phyloP scores from a whole-genome alignment of 2,329 filamentous ascomycete genomes.

The Paracoccidioides brasiliensis region DNA sequence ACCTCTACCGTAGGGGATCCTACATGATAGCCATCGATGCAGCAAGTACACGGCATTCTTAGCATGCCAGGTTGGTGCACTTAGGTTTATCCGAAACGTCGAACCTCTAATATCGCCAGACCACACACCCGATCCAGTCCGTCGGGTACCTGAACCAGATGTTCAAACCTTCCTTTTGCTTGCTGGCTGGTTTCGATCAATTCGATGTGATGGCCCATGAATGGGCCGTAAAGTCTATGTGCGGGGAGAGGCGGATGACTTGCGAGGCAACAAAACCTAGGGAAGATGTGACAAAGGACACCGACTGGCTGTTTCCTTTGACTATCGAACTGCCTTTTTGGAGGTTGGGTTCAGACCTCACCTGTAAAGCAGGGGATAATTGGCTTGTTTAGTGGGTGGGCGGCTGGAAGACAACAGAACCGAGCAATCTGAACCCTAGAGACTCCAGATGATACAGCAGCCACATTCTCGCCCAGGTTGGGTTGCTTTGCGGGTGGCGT shows the following conservation, averaged over 20 bases:
- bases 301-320: background rate
- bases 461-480: too few relatives aligned
- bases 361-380: background rate
- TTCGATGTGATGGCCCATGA: background rate
- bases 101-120: background rate
- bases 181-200: background rate
- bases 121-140: background rate
- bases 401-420: too few relatives aligned
- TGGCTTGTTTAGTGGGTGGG: background rate
- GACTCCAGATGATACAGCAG: too few relatives aligned
- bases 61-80: too few relatives aligned
- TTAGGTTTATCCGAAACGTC: background rate
- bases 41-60: too few relatives aligned
- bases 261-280: background rate
- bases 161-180: background rate
- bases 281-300: background rate
- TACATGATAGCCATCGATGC: too few relatives aligned
- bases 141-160: background rate
- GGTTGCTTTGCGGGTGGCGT: too few relatives aligned
- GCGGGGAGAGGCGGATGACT: constrained; percentile 1
- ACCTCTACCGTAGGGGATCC: too few relatives aligned
- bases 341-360: background rate
- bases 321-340: background rate
- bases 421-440: too few relatives aligned
- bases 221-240: background rate